Evolutionary conservation across 768 basidiomycete genomes (phyloP), one percentile per base, ranked within the genome.

Genomic region (Amanita polypyramis): DNA sequence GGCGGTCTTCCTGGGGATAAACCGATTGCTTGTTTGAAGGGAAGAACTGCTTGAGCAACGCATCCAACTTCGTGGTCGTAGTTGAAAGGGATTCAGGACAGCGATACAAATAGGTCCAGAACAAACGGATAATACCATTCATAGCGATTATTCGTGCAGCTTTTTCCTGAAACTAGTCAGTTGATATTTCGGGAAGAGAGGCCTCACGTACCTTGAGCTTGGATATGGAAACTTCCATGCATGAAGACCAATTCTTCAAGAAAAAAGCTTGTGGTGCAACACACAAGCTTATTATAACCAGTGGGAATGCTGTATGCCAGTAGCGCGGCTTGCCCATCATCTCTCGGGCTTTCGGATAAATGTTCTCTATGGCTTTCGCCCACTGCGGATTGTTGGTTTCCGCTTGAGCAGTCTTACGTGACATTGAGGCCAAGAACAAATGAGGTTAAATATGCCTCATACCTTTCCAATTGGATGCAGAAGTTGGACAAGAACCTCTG

Each of bases 91-190:
- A 75, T 62, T 97, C 94, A 53, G 85, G 81, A 58, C 91, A 94
- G 12, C 94, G 83, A 59, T 90, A 94, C n/a, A 96, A 70, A 62
- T 96, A 97, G 2, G 92, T 89, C 94, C 93, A 97, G 29, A 93
- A 66, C 35, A 96, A 64, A 7, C 94, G 80, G 52, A 91, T 60
- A 48, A 87, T 76, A 10, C 88, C 87, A 54, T 93, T 94, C 67
- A 94, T 70, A 17, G 89, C 75, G 2, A 78, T 72, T 0, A 76
- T 67, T 10, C 91, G 78, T 47, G 75, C 71, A 0, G 79, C 70
- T 53, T 84, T 86, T 56, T 96, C 93, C 91, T 95, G 49, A n/a
- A 0, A 23, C 51, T 29, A 41, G 23, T 37, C 52, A 49, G 52
- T 36, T 5, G 35, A 44, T 17, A 29, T 19, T n/a, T 30, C n/a